These are phyloP conservation scores for Colletotrichum simmondsii DNA, from an alignment of 2,329 filamentous ascomycete species.

Conservation along the genomic window DNA sequence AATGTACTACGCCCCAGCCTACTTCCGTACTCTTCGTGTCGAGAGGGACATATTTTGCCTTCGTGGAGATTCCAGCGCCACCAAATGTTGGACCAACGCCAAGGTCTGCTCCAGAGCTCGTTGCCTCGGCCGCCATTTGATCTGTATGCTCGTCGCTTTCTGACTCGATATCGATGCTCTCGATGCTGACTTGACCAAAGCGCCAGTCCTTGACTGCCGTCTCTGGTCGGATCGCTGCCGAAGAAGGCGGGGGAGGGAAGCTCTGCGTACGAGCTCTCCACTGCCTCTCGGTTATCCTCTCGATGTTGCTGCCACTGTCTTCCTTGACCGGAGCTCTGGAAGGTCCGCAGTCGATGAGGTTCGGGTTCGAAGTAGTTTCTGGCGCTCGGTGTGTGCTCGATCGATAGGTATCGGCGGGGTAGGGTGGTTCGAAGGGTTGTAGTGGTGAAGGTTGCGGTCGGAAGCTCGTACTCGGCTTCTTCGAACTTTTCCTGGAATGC, in stretches of 20 bases:
- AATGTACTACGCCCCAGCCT: slow-evolving; percentile 92
- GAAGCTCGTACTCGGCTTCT: neutral
- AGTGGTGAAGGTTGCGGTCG: slow-evolving; percentile 30
- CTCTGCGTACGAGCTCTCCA: slow-evolving; percentile 52
- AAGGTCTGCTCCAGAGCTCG: slow-evolving; percentile 60
- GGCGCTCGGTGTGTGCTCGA: neutral
- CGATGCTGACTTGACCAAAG: slow-evolving; percentile 80
- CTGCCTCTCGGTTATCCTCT: slow-evolving; percentile 52
- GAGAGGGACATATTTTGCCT: slow-evolving; percentile 80
- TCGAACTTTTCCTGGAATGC: slow-evolving; percentile 50
- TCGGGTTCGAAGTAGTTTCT: slow-evolving; percentile 33
- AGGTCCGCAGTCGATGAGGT: slow-evolving; percentile 63
- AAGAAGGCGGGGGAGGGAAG: slow-evolving; percentile 55
- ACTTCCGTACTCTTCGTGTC: slow-evolving; percentile 79
- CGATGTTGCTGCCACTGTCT: slow-evolving; percentile 46
- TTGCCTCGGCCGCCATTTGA: slow-evolving; percentile 48
- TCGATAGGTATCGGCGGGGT: slow-evolving; percentile 19
- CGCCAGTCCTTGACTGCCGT: slow-evolving; percentile 78
- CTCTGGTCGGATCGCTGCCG: slow-evolving; percentile 56
- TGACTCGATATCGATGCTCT: slow-evolving; percentile 78
- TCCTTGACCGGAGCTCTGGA: slow-evolving; percentile 46
- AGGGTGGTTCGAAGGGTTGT: slow-evolving; percentile 31
- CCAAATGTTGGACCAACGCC: slow-evolving; percentile 65
- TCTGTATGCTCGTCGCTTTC: slow-evolving; percentile 41
- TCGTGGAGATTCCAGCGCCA: slow-evolving; percentile 79